Evolutionary conservation across 495 filamentous ascomycete genomes (phyloP), one percentile per base, ranked within the genome.

Genomic region (Aspergillus asperescens): DNA sequence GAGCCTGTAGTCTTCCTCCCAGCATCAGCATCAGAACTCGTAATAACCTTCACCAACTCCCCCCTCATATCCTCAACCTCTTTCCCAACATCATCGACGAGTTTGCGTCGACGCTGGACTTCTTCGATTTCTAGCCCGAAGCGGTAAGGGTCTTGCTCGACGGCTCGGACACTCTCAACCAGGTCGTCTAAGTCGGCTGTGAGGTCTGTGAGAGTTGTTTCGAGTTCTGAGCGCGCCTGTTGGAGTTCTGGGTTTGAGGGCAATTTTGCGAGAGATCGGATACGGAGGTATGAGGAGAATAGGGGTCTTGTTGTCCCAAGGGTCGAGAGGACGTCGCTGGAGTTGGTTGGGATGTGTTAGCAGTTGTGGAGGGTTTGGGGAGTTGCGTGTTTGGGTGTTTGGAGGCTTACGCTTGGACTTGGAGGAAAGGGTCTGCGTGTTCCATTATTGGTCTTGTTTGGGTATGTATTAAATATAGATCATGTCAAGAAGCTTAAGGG

Each of bases 271-370:
- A 94, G 82, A 15, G 90, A 89, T 61, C 90, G 89, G 73, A 98
- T 97, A 65, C 93, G 93, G 34, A 95, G 83, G 78, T 95, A 97
- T 34, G 90, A 96, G 56, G 86, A 84, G 78, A 96, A 96, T 50
- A 95, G 85, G 25, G 89, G 81, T 10, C 91, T 84, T 53, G 87
- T 86, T 39, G 78, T 80, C 61, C 85, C 79, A 35, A 98, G 84
- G 41, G 89, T 84, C 48, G 83, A 73, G 42, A 93, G 83, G 59
- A 96, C 88, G 67, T 98, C 94, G 65, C 89, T 94, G 35, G 16
- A 53, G 34, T 48, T 4, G 16, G 45, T 55, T 13, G 19, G 34
- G 16, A 27, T 39, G 29, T 13, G 48, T 55, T 12, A 40, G 52
- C 31, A 52, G 34, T 16, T 56, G 46, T 10, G 4, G 40, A 13